These are phyloP conservation scores for Barbarea vulgaris DNA, from an alignment of 345 rosid species.

Conservation along the genomic window DNA sequence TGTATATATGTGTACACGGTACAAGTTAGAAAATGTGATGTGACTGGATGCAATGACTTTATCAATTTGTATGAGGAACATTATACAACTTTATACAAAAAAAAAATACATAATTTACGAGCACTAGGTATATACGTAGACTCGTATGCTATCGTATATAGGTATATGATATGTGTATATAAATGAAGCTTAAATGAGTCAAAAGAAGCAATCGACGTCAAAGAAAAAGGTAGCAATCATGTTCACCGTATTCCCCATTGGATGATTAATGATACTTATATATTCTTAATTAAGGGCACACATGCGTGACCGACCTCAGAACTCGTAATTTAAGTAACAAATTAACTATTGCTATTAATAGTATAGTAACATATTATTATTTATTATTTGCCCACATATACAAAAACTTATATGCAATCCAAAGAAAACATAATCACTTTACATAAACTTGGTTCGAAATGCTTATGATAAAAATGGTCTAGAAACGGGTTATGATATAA, in stretches of 20 bases:
- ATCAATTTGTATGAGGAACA: not conserved
- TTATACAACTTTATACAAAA: not conserved
- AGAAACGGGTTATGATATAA: not conserved
- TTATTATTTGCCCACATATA: not conserved
- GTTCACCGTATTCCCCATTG: not conserved
- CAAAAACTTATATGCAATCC: not conserved
- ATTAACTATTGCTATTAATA: not conserved
- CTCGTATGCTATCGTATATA: not conserved
- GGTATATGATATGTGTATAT: not conserved
- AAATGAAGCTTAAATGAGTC: not conserved
- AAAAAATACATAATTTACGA: not conserved
- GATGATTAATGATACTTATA: not conserved
- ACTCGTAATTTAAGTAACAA: conserved; percentile 21
- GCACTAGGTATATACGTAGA: not conserved
- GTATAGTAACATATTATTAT: not conserved
- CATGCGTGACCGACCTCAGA: conserved; percentile 41
- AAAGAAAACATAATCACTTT: not conserved
- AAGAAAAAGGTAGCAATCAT: conserved; percentile 26
- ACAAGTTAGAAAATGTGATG: no score
- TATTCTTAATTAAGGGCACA: conserved; percentile 4
- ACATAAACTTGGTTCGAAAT: not conserved
- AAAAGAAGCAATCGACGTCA: not conserved
- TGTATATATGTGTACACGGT: no score
- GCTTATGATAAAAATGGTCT: not conserved
- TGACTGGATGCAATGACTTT: no score